Evolutionary conservation across 352 stramenopile genomes (phyloP).

Genomic region (Phytophthora cajani): DNA sequence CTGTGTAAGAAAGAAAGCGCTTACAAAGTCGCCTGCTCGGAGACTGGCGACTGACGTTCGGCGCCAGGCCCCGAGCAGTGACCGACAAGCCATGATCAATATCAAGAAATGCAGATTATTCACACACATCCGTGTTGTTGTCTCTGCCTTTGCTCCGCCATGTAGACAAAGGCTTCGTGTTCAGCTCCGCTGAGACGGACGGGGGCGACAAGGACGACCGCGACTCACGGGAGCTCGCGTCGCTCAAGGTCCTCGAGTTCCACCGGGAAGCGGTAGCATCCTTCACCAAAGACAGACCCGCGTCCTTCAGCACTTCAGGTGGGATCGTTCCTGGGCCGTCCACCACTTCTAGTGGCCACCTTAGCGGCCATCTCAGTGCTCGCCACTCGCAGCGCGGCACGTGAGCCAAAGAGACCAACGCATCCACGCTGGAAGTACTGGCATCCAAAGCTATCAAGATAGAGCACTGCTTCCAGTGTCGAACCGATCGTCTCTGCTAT

Average conservation of each 20-base stretch:
- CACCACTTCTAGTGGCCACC: constrained; percentile 4
- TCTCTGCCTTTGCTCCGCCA: constrained; percentile 15
- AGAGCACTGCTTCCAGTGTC: too few species aligned
- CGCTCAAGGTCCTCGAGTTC: constrained; percentile 32
- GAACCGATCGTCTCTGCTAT: neutral
- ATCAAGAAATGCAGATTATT: constrained; percentile 37
- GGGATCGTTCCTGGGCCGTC: constrained; percentile 13
- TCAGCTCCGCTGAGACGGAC: constrained; percentile 51
- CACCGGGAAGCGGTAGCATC: constrained; percentile 24
- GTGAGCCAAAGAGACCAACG: neutral
- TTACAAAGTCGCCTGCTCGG: constrained; percentile 39
- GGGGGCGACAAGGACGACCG: constrained; percentile 26
- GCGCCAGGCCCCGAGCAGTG: constrained; percentile 14
- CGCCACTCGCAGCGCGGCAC: constrained; percentile 3
- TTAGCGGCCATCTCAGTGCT: constrained; percentile 5
- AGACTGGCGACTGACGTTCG: constrained; percentile 16
- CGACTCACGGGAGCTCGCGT: constrained; percentile 20
- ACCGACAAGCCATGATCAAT: constrained; percentile 27
- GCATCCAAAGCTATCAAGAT: neutral
- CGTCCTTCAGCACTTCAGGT: constrained; percentile 29
- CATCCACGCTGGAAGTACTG: neutral
- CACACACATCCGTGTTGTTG: constrained; percentile 29
- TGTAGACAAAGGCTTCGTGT: constrained; percentile 53
- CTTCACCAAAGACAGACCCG: constrained; percentile 27
- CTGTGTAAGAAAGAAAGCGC: constrained; percentile 46